Conservation (phyloP, 257 asterid genomes). For the Paulownia fortunei region DNA sequence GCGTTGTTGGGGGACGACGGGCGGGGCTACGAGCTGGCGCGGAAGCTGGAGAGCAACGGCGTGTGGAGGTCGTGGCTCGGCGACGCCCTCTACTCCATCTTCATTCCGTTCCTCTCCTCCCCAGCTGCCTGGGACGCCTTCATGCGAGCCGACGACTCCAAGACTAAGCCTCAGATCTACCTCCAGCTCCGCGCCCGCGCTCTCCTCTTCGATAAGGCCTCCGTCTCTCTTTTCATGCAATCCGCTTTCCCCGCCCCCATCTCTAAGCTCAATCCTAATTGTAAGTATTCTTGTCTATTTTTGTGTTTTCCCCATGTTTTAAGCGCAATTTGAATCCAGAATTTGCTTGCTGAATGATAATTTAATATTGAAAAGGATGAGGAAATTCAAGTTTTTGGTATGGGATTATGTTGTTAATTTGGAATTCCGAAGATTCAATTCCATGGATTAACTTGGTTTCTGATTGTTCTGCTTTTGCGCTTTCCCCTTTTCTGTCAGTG, state of each 20-base stretch:
- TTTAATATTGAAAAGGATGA: background rate
- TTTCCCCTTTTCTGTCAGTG: background rate
- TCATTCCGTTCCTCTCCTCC: slow-evolving; percentile 73
- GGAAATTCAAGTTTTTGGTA: background rate
- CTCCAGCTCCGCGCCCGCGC: slow-evolving; percentile 96
- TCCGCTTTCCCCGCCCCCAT: slow-evolving; percentile 41
- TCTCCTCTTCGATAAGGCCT: slow-evolving; percentile 87
- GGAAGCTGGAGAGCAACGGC: slow-evolving; percentile 85
- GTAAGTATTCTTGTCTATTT: slow-evolving; percentile 39
- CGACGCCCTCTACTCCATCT: slow-evolving; percentile 69
- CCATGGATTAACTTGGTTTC: background rate
- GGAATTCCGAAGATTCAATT: background rate
- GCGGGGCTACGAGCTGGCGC: slow-evolving; percentile 88
- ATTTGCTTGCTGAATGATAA: slow-evolving; percentile 9
- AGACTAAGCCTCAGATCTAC: slow-evolving; percentile 68
- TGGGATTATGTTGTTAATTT: background rate
- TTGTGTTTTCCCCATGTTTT: slow-evolving; percentile 21
- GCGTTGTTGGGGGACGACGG: slow-evolving; percentile 90
- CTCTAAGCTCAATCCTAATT: slow-evolving; percentile 78
- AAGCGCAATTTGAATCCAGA: background rate
- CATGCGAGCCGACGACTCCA: slow-evolving; percentile 72
- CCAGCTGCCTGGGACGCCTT: slow-evolving; percentile 84
- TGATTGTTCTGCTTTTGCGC: slow-evolving; percentile 12
- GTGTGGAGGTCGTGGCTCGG: slow-evolving; percentile 96
- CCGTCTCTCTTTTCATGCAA: slow-evolving; percentile 58